phyloP scores from a whole-genome alignment of 352 stramenopile genomes.

The Thraustochytrium sp. region DNA sequence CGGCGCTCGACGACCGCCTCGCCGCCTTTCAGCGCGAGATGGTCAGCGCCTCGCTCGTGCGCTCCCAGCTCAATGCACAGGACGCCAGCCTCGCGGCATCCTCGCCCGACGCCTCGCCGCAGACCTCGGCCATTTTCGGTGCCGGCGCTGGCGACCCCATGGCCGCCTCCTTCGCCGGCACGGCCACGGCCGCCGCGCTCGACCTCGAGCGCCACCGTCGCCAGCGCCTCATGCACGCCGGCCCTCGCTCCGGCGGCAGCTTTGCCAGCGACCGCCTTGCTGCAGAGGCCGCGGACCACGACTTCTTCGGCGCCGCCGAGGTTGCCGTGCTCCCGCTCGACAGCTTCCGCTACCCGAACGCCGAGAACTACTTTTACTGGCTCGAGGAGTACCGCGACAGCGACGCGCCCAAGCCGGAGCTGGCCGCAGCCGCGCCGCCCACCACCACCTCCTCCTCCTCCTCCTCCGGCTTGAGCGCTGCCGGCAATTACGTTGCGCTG shows the following conservation, averaged over 20 bases:
- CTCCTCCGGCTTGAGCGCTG: background rate
- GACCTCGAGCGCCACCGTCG: background rate
- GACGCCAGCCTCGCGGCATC: background rate
- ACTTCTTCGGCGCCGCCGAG: constrained; percentile 16
- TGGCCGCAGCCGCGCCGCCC: background rate
- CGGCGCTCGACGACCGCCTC: background rate
- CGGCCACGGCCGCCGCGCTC: background rate
- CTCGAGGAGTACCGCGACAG: constrained; percentile 24
- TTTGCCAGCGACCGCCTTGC: background rate
- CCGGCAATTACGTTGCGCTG: no score
- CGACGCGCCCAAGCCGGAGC: background rate
- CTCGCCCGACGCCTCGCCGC: background rate
- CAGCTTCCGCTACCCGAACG: constrained; percentile 10
- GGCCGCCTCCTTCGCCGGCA: background rate
- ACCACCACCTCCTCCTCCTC: background rate
- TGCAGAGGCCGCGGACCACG: background rate
- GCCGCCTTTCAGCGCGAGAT: constrained; percentile 14
- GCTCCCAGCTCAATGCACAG: background rate
- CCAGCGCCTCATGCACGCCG: background rate
- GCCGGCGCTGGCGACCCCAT: background rate
- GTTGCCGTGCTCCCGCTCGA: background rate
- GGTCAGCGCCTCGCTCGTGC: background rate
- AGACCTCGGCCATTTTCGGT: background rate
- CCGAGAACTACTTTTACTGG: constrained; percentile 44
- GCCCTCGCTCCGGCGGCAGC: no score